Base-by-base conservation (phyloP, 257 asterid genomes). In the Nyctanthes arbortristis region DNA sequence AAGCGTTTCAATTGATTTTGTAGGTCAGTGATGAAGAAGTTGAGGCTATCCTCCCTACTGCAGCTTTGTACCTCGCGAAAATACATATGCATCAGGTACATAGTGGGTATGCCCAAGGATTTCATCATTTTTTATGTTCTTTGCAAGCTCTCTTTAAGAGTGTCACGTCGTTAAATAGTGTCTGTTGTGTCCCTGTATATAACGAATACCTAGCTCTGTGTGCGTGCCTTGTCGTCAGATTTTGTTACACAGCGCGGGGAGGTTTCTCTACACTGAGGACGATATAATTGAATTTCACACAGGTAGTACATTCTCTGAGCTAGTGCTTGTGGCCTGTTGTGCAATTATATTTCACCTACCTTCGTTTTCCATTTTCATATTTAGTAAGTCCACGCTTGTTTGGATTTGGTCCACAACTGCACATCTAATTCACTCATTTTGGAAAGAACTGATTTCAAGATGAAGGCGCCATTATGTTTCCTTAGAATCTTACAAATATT, bases 11-110 rank as follows among this genome's bases (percentile, higher is more conserved):
- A 16, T 40, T 40, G 22, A 40, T 40, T 71, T 70, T 82, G 32
- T 84, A 93, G 99, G 96, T 93, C 76, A 82, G 93, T 73, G 99
- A 93, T 76, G 96, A 89, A 68, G 99, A 93, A 84, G 87, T 93
- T 63, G 99, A 93, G 78, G 83, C 87, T 65, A 87, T 93, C 78
- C 96, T 93, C 28, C 99, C 97, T n/a, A 58, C 92, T 61, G 99
- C 96, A 71, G 96, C 97, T 43, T 93, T 91, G 79, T 89, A 97
- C 72, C 94, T 93, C 55, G 99, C 97, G 77, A 93, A 93, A 83
- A 85, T 93, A 75, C 97, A 93, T 73, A 89, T 93, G 95, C 97
- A 93, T 84, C 91, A 91, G 62, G 94, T 93, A 25, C 71, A 85
- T 83, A 93, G 99, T 69, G 97, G 97, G 97, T 93, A 89, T 63